phyloP scores from a whole-genome alignment of 352 stramenopile genomes.

The Phytophthora podocarpi region DNA sequence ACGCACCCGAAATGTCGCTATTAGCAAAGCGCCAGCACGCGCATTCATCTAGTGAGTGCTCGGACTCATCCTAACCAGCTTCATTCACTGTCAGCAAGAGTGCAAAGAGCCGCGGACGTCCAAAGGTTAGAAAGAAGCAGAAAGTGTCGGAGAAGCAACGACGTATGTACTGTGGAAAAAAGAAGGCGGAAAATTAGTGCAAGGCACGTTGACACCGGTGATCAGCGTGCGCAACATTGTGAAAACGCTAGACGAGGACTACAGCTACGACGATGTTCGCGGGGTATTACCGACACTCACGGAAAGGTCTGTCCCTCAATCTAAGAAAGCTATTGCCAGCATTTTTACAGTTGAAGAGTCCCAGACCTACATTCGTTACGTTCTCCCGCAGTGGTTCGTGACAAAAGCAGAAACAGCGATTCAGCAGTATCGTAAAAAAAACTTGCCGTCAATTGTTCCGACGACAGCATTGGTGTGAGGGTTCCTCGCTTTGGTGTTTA shows the following conservation, averaged over 20 bases:
- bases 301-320: not conserved
- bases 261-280: slow-evolving; percentile 2
- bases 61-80: not conserved
- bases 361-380: not conserved
- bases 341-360: not conserved
- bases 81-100: slow-evolving; percentile 5
- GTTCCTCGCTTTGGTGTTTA: not conserved
- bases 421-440: not conserved
- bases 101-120: slow-evolving; percentile 3
- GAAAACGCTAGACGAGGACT: not conserved
- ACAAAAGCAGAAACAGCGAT: not conserved
- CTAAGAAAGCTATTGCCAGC: not conserved
- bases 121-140: slow-evolving; percentile 10
- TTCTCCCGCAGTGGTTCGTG: not conserved
- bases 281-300: not conserved
- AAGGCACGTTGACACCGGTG: not conserved
- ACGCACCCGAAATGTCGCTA: no score
- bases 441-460: not conserved
- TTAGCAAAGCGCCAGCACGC: not conserved
- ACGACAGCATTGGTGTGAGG: not conserved
- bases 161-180: not conserved
- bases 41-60: not conserved
- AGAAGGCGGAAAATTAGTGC: slow-evolving; percentile 4
- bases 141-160: slow-evolving; percentile 1
- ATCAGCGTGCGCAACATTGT: not conserved